phyloP scores from a whole-genome alignment of 495 filamentous ascomycete species.

The Penicillium silybi region DNA sequence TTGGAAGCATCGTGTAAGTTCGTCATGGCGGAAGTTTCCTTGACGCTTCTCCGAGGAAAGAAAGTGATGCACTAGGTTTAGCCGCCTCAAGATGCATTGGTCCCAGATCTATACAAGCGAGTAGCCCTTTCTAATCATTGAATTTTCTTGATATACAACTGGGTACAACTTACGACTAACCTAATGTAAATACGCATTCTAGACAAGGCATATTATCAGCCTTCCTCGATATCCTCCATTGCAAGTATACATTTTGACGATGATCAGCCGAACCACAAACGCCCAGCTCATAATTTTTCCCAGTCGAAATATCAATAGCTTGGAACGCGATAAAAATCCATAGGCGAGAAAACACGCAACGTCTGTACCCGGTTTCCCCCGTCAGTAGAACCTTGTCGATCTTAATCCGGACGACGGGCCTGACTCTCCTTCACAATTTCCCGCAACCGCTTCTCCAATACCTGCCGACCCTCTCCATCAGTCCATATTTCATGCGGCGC shows the following conservation, averaged over 20 bases:
- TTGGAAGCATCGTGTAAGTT: too few relatives aligned
- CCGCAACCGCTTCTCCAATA: conserved; percentile 66
- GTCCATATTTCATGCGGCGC: conserved; percentile 88
- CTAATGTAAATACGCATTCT: not conserved
- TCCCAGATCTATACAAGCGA: too few relatives aligned
- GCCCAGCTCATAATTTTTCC: not conserved
- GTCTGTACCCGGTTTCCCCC: too few relatives aligned
- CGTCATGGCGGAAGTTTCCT: too few relatives aligned
- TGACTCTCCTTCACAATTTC: conserved; percentile 49
- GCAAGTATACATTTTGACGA: not conserved
- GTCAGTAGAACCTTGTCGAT: not conserved
- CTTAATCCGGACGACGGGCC: not conserved
- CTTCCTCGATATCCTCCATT: not conserved
- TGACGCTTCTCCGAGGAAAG: too few relatives aligned
- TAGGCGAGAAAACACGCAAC: too few relatives aligned
- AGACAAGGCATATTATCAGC: not conserved
- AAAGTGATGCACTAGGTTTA: too few relatives aligned
- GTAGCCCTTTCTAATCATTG: not conserved
- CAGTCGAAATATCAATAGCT: not conserved
- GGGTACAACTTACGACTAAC: not conserved
- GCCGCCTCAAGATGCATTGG: too few relatives aligned
- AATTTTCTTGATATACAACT: too few relatives aligned
- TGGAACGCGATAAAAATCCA: not conserved
- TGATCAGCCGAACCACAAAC: not conserved
- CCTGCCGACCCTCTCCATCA: conserved; percentile 58